Conservation (phyloP, 306 rosid genomes). For the Prinsepia uniflora region DNA sequence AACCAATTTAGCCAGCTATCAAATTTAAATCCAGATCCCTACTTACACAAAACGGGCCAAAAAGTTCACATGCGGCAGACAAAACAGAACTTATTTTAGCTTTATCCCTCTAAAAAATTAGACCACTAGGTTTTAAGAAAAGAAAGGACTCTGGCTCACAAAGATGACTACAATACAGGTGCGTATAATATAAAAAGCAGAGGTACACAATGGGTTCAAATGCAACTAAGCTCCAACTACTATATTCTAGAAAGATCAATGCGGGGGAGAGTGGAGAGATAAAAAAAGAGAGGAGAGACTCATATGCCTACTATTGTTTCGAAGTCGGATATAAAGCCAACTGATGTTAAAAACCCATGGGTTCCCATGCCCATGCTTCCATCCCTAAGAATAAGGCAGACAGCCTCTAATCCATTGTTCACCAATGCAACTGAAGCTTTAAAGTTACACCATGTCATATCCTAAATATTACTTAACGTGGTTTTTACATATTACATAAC, state of each 20-base stretch:
- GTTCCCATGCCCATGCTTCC: too few relatives aligned
- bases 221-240: not conserved
- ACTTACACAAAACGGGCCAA: too few relatives aligned
- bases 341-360: too few relatives aligned
- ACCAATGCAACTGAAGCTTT: not conserved
- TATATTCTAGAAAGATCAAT: not conserved
- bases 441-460: not conserved
- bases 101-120: not conserved
- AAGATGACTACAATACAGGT: not conserved
- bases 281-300: not conserved
- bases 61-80: not conserved
- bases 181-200: not conserved
- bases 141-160: not conserved
- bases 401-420: not conserved
- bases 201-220: not conserved
- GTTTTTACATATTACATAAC: not conserved
- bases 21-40: too few relatives aligned
- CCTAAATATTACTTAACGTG: not conserved
- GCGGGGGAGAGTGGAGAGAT: not conserved
- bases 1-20: too few relatives aligned
- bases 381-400: not conserved
- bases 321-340: too few relatives aligned
- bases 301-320: not conserved
- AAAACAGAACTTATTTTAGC: slow-evolving; percentile 2
- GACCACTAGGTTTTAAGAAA: not conserved